Conservation (phyloP, 176 grass and related monocot species). For the Microstegium vimineum region DNA sequence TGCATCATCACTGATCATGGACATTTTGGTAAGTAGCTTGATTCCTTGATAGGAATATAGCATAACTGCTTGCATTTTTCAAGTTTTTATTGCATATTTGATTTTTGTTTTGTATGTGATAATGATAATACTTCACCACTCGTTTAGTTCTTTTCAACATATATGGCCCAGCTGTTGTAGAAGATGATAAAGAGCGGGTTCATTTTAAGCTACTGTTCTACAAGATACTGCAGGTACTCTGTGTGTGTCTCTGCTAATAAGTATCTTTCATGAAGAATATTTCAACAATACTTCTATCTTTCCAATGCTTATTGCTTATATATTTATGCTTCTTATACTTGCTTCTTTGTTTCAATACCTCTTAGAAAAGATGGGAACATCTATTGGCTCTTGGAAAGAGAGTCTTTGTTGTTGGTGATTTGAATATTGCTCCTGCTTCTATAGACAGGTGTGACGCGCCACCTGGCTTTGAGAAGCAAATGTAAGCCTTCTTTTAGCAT, state of each 20-base stretch:
- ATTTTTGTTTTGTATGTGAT: constrained; percentile 15
- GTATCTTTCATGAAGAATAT: background rate
- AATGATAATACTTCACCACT: background rate
- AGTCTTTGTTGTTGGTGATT: constrained; percentile 89
- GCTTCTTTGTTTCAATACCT: constrained; percentile 22
- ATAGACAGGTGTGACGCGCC: constrained; percentile 80
- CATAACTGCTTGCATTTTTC: background rate
- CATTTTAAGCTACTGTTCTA: constrained; percentile 92
- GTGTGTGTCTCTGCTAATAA: constrained; percentile 11
- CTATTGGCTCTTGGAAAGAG: constrained; percentile 70
- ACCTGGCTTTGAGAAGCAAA: constrained; percentile 85
- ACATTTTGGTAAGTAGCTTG: constrained; percentile 70
- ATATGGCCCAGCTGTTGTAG: constrained; percentile 82
- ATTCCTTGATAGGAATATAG: background rate
- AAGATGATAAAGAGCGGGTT: constrained; percentile 70
- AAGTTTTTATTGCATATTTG: constrained; percentile 2
- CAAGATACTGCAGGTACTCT: constrained; percentile 75
- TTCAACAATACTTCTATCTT: background rate
- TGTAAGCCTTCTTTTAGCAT: constrained; percentile 44
- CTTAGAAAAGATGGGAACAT: constrained; percentile 85
- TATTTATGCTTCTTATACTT: constrained; percentile 14
- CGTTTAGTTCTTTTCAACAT: constrained; percentile 90
- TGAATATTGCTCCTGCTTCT: constrained; percentile 95
- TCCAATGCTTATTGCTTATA: background rate
- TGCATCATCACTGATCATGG: constrained; percentile 92